Evolutionary conservation across 257 asterid genomes (phyloP), one percentile per base, ranked within the genome.

Genomic region (Parsonsia alboflavescens): DNA sequence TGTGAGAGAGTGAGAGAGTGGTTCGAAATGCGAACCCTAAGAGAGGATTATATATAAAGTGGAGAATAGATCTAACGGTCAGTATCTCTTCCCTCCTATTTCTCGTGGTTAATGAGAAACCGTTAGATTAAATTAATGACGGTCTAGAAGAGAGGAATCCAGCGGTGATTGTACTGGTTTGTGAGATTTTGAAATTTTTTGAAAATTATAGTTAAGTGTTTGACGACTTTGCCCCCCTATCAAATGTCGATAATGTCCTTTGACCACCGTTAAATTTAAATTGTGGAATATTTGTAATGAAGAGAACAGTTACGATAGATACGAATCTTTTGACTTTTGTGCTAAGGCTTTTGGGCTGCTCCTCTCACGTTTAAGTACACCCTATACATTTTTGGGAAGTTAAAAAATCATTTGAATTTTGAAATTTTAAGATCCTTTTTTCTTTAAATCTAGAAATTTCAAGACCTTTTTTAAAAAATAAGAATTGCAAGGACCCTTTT

Each of bases 61-160:
- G 61, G 54, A 56, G 73, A 73, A 68, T 30, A 36, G 59, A 77
- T 82, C 82, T 74, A 17, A 85, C 87, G 91, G 89, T 70, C 68
- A 45, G 5, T 44, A 82, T 79, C 82, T 78, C 62, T 85, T 87
- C 94, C 89, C 91, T 87, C 94, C 84, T 76, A 65, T 69, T 83
- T 70, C 6, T 33, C 12, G 24, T 76, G 28, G 74, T 11, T 50
- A 59, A 57, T 46, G 75, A 17, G 19, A 1, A 10, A 73, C 83
- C 91, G 84, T 72, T 24, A 28, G 92, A 84, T 87, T 68, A 0
- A 13, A 22, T 24, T 6, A 57, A 74, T 16, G 0, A 80, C 86
- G 86, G 88, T 49, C 22, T 19, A 1, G 86, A 87, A 84, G 69
- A 67, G 59, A 44, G 67, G 72, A 30, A 70, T 39, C 68, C 65